These are phyloP conservation scores for Citeromyces matritensis DNA, from an alignment of 805 yeast genomes.

Conservation along the genomic window DNA sequence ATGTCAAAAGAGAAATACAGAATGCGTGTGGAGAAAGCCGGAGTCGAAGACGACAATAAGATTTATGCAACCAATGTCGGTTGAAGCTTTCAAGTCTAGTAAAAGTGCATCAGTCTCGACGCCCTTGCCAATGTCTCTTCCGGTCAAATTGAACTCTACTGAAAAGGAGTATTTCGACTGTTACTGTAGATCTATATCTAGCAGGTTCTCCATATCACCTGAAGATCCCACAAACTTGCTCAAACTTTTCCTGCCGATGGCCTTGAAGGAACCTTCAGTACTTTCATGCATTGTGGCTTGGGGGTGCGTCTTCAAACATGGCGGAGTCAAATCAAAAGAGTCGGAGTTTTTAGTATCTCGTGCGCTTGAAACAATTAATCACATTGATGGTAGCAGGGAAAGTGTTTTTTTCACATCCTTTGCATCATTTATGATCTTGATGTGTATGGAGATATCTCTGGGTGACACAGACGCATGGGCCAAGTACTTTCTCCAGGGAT, in stretches of 20 bases:
- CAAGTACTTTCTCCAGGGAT: conserved; percentile 12
- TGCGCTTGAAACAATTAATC: conserved; percentile 8
- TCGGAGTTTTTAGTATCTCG: conserved; percentile 2
- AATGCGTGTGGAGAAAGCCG: conserved; percentile 13
- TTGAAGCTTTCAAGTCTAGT: not conserved
- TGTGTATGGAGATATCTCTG: conserved; percentile 15
- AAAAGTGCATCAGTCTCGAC: conserved; percentile 1
- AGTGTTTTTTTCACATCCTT: conserved; percentile 11
- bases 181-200: conserved; percentile 27
- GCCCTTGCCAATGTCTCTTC: conserved; percentile 7
- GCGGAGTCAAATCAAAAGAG: not conserved
- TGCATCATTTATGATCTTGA: conserved; percentile 13
- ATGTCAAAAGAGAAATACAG: conserved; percentile 16
- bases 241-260: conserved; percentile 39
- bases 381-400: conserved; percentile 3
- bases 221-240: conserved; percentile 31
- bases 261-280: conserved; percentile 28
- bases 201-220: conserved; percentile 31
- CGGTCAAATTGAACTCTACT: conserved; percentile 6
- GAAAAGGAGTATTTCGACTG: conserved; percentile 23
- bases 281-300: conserved; percentile 36
- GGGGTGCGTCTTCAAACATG: conserved; percentile 20
- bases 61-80: not conserved
- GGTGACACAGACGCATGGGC: conserved; percentile 21
- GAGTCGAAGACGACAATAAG: conserved; percentile 3